Conservation (phyloP, 73 alveolate genomes). For the Symbiodinium natans region DNA sequence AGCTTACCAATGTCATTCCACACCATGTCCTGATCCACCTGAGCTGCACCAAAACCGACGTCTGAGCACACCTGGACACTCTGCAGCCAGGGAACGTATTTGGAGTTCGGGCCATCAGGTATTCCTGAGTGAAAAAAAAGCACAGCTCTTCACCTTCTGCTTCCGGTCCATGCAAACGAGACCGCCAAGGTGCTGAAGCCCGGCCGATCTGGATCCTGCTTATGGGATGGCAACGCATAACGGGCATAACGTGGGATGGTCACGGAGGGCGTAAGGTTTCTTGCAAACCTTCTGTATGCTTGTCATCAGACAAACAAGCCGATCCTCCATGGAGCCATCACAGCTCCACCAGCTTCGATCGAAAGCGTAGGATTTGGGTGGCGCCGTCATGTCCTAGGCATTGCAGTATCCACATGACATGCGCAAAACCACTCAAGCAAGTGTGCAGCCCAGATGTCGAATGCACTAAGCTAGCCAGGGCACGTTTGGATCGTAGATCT, state of each 20-base stretch:
- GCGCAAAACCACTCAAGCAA: no score
- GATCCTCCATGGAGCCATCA: slow-evolving; percentile 47
- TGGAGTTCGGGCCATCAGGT: slow-evolving; percentile 48
- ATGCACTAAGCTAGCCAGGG: not conserved
- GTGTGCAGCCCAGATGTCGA: no score
- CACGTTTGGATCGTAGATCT: slow-evolving; percentile 50
- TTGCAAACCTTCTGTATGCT: no score
- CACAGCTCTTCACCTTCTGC: not conserved
- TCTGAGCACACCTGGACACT: no score
- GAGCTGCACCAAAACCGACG: not conserved
- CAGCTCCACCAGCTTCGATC: slow-evolving; percentile 86
- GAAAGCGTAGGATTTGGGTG: slow-evolving; percentile 64
- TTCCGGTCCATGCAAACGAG: no score
- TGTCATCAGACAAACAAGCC: no score
- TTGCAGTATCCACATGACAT: not conserved
- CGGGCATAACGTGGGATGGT: no score
- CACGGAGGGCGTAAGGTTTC: no score
- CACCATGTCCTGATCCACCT: slow-evolving; percentile 96
- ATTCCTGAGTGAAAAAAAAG: not conserved
- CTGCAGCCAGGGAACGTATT: not conserved
- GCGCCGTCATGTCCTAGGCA: slow-evolving; percentile 64
- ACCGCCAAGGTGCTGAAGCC: slow-evolving; percentile 50
- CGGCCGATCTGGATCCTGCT: slow-evolving; percentile 58
- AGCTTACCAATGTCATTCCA: slow-evolving; percentile 96
- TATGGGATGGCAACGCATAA: no score